These are phyloP conservation scores for Boehmeria nivea DNA, from an alignment of 306 rosid species.

Conservation along the genomic window DNA sequence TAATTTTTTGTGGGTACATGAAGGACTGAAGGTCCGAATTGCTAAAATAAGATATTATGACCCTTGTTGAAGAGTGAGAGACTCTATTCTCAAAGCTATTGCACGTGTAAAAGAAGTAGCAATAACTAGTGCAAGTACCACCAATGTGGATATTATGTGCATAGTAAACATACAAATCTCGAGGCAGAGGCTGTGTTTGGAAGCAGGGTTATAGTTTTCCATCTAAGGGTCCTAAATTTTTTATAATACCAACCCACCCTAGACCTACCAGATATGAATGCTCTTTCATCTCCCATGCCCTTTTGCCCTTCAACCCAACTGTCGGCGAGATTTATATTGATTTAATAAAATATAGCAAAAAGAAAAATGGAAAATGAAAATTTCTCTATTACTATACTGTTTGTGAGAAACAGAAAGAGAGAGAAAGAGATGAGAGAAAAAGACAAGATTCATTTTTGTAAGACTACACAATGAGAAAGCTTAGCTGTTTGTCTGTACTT, in stretches of 20 bases:
- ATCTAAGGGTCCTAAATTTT: not conserved
- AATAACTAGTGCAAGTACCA: too few species aligned
- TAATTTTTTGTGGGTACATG: too few species aligned
- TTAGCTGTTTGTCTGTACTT: conserved; percentile 65
- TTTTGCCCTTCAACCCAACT: conserved; percentile 29
- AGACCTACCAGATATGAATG: conserved; percentile 34
- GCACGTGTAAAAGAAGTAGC: too few species aligned
- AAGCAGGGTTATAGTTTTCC: conserved; percentile 11
- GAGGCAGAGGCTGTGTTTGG: conserved; percentile 28
- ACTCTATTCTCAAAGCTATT: too few species aligned
- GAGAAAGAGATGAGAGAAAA: not conserved
- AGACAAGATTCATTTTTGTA: not conserved
- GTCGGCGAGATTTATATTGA: conserved; percentile 37
- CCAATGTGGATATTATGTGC: too few species aligned
- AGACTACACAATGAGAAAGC: conserved; percentile 18
- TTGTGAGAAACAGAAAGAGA: not conserved
- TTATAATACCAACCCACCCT: not conserved
- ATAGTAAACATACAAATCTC: conserved; percentile 20
- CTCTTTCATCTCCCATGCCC: conserved; percentile 6
- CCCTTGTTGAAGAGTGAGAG: too few species aligned
- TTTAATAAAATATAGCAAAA: not conserved
- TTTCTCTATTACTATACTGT: not conserved
- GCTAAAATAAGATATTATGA: too few species aligned
- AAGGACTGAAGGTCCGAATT: too few species aligned
- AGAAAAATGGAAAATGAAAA: not conserved